Evolutionary conservation across 2,329 filamentous ascomycete species (phyloP).

Genomic region (Lachnellula cervina): DNA sequence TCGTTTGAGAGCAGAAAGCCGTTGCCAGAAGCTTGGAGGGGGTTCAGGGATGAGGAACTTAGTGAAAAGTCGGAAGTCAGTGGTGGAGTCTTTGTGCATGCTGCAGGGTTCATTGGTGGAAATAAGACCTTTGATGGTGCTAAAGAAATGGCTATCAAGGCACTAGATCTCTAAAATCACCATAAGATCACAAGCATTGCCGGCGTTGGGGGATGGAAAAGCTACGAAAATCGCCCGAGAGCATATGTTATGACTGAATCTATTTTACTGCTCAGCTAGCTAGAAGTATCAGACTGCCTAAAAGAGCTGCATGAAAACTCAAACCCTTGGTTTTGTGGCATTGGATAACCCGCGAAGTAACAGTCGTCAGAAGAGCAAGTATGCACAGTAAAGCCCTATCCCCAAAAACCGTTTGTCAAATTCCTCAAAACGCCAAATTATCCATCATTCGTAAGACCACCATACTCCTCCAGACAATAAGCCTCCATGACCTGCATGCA

Average conservation of each 20-base stretch:
- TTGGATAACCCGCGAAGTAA: neutral
- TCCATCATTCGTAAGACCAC: constrained; percentile 18
- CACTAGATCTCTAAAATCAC: constrained; percentile 42
- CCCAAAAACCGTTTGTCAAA: constrained; percentile 14
- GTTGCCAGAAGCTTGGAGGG: constrained; percentile 86
- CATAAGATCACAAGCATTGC: constrained; percentile 15
- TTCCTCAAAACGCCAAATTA: constrained; percentile 21
- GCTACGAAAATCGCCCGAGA: neutral
- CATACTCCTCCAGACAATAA: constrained; percentile 4
- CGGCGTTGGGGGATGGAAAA: constrained; percentile 21
- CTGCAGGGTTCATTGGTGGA: constrained; percentile 91
- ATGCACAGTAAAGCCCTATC: constrained; percentile 20
- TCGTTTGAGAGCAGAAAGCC: constrained; percentile 91
- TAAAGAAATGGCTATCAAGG: constrained; percentile 77
- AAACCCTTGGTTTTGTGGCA: constrained; percentile 3
- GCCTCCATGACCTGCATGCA: neutral
- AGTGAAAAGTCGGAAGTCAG: constrained; percentile 64
- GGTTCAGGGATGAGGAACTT: constrained; percentile 79
- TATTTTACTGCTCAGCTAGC: neutral
- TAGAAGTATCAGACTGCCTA: constrained; percentile 2
- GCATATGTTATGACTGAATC: neutral
- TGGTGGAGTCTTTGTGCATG: constrained; percentile 89
- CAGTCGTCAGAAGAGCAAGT: constrained; percentile 11
- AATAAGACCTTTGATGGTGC: constrained; percentile 89
- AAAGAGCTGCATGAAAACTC: constrained; percentile 1